These are phyloP conservation scores for Penstemon newberryi DNA, from an alignment of 257 asterid species.

Conservation along the genomic window DNA sequence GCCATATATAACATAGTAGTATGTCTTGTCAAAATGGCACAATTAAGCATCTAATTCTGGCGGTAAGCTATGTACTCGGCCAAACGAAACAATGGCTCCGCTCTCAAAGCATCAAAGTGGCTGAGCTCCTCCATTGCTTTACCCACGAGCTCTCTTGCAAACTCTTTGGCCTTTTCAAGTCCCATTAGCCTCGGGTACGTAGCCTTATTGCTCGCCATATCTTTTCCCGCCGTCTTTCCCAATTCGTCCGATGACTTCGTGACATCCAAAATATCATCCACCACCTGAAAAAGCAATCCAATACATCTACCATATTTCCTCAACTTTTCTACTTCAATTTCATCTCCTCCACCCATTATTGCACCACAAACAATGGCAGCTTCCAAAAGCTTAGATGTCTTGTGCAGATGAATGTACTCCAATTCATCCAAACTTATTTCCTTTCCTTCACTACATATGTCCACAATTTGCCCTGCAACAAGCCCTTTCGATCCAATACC, in stretches of 20 bases:
- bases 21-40: no score
- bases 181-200: constrained; percentile 22
- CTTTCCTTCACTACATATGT: background rate
- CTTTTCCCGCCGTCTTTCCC: constrained; percentile 33
- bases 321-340: constrained; percentile 14
- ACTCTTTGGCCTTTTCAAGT: constrained; percentile 4
- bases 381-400: constrained; percentile 21
- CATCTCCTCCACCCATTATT: constrained; percentile 24
- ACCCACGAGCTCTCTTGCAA: background rate
- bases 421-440: background rate
- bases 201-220: constrained; percentile 13
- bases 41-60: no score
- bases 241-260: constrained; percentile 25
- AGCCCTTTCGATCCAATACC: constrained; percentile 4
- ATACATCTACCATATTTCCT: constrained; percentile 17
- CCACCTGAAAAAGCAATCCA: constrained; percentile 25
- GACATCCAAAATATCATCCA: constrained; percentile 27
- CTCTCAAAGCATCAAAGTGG: constrained; percentile 10
- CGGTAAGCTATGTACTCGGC: constrained; percentile 8
- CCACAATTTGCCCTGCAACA: constrained; percentile 15
- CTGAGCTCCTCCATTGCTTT: constrained; percentile 17
- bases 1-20: no score
- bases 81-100: constrained; percentile 13
- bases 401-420: constrained; percentile 22
- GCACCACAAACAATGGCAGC: constrained; percentile 19